A percentile compares a stretch with the other conserved stretches of the same genome.
Conservation (phyloP, 2,329 filamentous ascomycete species). For the Fusarium sp. region DNA sequence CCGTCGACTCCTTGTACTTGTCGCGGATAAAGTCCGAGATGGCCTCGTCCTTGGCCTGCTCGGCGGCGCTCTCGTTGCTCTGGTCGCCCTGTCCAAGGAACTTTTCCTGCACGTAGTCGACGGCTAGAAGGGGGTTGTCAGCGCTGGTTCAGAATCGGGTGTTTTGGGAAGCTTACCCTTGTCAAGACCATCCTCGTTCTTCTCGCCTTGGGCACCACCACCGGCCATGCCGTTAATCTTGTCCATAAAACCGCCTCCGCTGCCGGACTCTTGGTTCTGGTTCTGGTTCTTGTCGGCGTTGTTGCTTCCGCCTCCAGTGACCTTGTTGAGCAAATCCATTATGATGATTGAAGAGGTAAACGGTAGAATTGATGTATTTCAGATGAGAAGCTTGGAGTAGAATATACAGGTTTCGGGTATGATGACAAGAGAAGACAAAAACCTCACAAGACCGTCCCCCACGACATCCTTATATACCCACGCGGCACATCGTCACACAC, state of each 20-base stretch:
- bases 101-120: constrained; percentile 84
- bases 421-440: not conserved
- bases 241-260: constrained; percentile 69
- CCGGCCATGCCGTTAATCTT: constrained; percentile 80
- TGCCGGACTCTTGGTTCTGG: constrained; percentile 48
- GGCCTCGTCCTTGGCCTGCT: constrained; percentile 87
- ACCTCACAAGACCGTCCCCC: not conserved
- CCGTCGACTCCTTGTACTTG: constrained; percentile 77
- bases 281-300: constrained; percentile 47
- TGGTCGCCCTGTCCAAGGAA: constrained; percentile 78
- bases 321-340: constrained; percentile 69
- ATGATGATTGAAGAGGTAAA: constrained; percentile 26
- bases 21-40: constrained; percentile 79
- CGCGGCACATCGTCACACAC: not conserved
- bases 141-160: not conserved
- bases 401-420: not conserved
- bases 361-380: not conserved
- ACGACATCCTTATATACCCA: constrained; percentile 25
- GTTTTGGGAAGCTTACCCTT: constrained; percentile 68
- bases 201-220: constrained; percentile 79
- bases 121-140: constrained; percentile 59
- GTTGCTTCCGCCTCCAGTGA: constrained; percentile 55
- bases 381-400: not conserved
- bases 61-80: constrained; percentile 77
- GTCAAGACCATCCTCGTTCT: constrained; percentile 86